Evolutionary conservation across 2,329 filamentous ascomycete genomes (phyloP).

Genomic region (Arachnomyces sp.): DNA sequence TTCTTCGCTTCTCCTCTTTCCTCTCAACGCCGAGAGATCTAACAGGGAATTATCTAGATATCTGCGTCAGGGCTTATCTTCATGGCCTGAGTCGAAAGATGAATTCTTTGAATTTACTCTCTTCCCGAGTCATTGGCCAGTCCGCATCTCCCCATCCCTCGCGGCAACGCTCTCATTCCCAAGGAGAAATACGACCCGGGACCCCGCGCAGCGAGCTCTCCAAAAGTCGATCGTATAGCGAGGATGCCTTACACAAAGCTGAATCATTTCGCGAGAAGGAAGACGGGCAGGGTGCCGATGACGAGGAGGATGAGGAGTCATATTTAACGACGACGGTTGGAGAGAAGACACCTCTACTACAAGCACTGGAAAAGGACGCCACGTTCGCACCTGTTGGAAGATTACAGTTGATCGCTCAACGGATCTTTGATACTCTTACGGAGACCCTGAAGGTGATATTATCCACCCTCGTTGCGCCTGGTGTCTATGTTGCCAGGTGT

Average conservation of each 20-base stretch:
- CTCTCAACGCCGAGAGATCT: not conserved
- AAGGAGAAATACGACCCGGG: slow-evolving; percentile 37
- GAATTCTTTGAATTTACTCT: slow-evolving; percentile 96
- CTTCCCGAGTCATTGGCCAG: slow-evolving; percentile 66
- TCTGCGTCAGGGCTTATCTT: slow-evolving; percentile 30
- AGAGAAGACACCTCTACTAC: slow-evolving; percentile 65
- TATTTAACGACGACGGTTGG: slow-evolving; percentile 34
- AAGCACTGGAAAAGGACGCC: slow-evolving; percentile 30
- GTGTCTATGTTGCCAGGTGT: slow-evolving; percentile 71
- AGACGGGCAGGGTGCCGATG: slow-evolving; percentile 16
- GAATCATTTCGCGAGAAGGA: slow-evolving; percentile 20
- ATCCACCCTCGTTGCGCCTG: slow-evolving; percentile 69
- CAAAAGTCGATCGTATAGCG: slow-evolving; percentile 37
- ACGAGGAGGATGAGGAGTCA: slow-evolving; percentile 31
- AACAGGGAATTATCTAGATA: slow-evolving; percentile 21
- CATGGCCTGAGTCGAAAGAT: slow-evolving; percentile 58
- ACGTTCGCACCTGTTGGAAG: slow-evolving; percentile 29
- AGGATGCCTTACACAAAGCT: slow-evolving; percentile 29
- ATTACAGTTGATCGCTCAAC: slow-evolving; percentile 53
- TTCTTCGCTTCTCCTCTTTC: slow-evolving; percentile 10
- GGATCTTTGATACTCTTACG: slow-evolving; percentile 64
- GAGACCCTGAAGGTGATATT: slow-evolving; percentile 72
- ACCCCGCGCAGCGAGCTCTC: slow-evolving; percentile 26
- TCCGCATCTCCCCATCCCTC: slow-evolving; percentile 42
- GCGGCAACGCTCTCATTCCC: slow-evolving; percentile 48